These are phyloP conservation scores for Phaffia tasmanica DNA, from an alignment of 768 basidiomycete species.

Conservation along the genomic window DNA sequence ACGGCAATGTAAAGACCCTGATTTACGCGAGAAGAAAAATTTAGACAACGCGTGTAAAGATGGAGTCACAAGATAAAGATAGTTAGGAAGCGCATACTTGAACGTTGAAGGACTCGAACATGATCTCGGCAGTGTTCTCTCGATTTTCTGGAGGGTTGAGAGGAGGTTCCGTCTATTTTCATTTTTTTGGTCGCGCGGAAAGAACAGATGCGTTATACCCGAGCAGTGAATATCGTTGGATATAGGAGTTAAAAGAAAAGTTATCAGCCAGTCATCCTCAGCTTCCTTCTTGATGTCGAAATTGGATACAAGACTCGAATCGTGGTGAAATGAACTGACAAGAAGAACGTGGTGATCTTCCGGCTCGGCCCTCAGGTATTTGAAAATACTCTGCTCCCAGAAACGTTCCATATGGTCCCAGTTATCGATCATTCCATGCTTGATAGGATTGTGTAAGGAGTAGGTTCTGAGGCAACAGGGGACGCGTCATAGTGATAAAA, in stretches of 20 bases:
- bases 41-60: background rate
- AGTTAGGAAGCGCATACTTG: slow-evolving; percentile 4
- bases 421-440: slow-evolving; percentile 53
- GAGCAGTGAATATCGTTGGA: background rate
- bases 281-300: no score
- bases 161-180: slow-evolving; percentile 83
- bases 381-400: slow-evolving; percentile 99
- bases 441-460: slow-evolving; percentile 88
- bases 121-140: slow-evolving; percentile 98
- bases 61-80: background rate
- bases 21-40: background rate
- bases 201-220: background rate
- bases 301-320: no score
- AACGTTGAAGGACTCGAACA: slow-evolving; percentile 99
- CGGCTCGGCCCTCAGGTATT: slow-evolving; percentile 94
- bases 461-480: slow-evolving; percentile 49
- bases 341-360: slow-evolving; percentile 98
- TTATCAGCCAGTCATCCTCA: background rate
- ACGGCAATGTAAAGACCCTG: slow-evolving; percentile 71
- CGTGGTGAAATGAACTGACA: slow-evolving; percentile 44
- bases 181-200: background rate
- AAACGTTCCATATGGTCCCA: slow-evolving; percentile 99
- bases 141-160: slow-evolving; percentile 97
- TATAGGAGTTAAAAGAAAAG: background rate
- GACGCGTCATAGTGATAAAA: slow-evolving; percentile 6